Base-by-base conservation (phyloP, 2,329 filamentous ascomycete genomes). In the Colletotrichum neosansevieriae region DNA sequence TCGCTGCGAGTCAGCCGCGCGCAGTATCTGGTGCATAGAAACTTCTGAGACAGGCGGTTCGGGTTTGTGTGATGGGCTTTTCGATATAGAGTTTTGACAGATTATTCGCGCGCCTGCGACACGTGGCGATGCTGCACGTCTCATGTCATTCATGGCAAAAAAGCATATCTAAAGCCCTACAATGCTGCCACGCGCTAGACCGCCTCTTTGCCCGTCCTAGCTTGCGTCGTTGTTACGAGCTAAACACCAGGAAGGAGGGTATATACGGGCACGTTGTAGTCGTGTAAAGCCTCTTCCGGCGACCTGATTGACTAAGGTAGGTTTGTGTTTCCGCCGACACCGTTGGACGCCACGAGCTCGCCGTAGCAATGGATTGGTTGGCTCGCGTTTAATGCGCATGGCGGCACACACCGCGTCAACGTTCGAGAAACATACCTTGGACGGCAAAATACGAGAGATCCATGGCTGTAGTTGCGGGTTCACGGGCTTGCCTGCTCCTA, bases 121-220 rank as follows among this genome's bases (percentile, higher is more conserved):
- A 68, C 65, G 65, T 68, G 65, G 65, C 47, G 53, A 42, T 47
- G 49, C 47, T 65, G 65, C 45, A 42, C 60, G 54, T 58, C 60
- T 68, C 60, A 54, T 67, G 60, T 59, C 60, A 40, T 45, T 45
- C n/a, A n/a, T n/a, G 38, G 60, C 53, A 49, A 64, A 29, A 9
- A 68, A 65, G 45, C 54, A 19, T 59, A 59, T 68, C 47, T 68
- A n/a, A 34, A 59, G 15, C 60, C 40, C 40, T 59, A 65, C 51
- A 57, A 53, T 42, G 51, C 40, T 67, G 36, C 64, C 29, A 40
- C 21, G 63, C 63, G 45, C 47, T 29, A 36, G 45, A 21, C 21
- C 62, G 40, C 19, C 7, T 45, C 56, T 49, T 65, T 12, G 47
- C 15, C 40, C 38, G 29, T 34, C 6, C 62, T 59, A 24, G 56